phyloP scores from a whole-genome alignment of 2,329 filamentous ascomycete species.

The Exophiala alcalophila region DNA sequence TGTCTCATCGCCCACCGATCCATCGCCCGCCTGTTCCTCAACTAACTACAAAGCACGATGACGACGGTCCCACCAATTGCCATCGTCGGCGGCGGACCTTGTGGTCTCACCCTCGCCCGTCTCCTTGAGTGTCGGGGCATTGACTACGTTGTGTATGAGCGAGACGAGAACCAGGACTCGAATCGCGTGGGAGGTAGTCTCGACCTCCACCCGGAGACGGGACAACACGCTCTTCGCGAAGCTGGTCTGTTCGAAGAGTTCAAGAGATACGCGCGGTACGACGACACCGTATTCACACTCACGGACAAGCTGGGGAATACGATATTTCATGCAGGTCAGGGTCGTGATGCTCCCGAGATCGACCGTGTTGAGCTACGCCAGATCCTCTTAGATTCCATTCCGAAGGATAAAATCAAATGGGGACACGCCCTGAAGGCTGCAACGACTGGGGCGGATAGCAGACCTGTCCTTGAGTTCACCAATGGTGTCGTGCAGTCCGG shows the following conservation, averaged over 20 bases:
- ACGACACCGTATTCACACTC: conserved; percentile 20
- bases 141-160: conserved; percentile 33
- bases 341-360: conserved; percentile 38
- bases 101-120: conserved; percentile 36
- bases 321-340: conserved; percentile 24
- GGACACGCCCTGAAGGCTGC: conserved; percentile 26
- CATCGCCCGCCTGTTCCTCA: no score
- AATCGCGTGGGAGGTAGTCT: conserved; percentile 28
- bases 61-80: conserved; percentile 31
- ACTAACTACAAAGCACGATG: background rate
- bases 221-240: conserved; percentile 28
- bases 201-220: conserved; percentile 27
- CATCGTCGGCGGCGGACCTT: conserved; percentile 36
- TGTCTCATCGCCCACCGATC: no score
- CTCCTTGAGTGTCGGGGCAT: conserved; percentile 31
- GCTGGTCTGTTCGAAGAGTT: conserved; percentile 30
- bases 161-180: conserved; percentile 30
- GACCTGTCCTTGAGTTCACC: conserved; percentile 30
- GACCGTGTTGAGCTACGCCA: conserved; percentile 39
- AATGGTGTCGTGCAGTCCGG: conserved; percentile 35
- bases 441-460: conserved; percentile 22
- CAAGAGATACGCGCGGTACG: conserved; percentile 23
- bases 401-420: conserved; percentile 37
- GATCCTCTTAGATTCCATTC: conserved; percentile 39
- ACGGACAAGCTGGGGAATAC: conserved; percentile 4